These are phyloP conservation scores for Chamaecyparis obtusa DNA, from an alignment of 75 land plant species.

Conservation along the genomic window DNA sequence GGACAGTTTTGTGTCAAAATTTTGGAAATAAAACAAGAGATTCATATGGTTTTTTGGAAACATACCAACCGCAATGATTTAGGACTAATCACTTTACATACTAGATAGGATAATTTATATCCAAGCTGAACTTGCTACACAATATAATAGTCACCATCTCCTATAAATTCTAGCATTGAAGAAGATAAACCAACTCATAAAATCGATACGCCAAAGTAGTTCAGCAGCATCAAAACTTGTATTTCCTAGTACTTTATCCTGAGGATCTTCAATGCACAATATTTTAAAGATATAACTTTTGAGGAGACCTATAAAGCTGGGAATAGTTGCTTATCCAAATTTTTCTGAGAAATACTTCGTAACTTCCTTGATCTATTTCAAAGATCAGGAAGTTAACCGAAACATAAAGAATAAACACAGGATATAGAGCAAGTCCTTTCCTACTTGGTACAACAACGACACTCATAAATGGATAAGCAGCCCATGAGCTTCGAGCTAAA, in stretches of 20 bases:
- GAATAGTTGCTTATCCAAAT: not conserved
- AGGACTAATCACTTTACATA: not conserved
- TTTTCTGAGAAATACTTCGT: not conserved
- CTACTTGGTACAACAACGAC: conserved; percentile 71
- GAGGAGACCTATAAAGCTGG: not conserved
- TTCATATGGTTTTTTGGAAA: not conserved
- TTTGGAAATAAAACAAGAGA: not conserved
- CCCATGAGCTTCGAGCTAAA: conserved; percentile 96
- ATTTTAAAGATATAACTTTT: not conserved
- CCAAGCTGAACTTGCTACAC: conserved; percentile 6
- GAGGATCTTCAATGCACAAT: not conserved
- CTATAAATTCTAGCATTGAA: not conserved
- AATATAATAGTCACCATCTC: not conserved
- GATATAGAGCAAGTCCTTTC: conserved; percentile 77
- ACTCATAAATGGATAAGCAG: conserved; percentile 95
- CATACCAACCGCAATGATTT: not conserved
- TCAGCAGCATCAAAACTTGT: not conserved
- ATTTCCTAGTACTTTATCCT: not conserved
- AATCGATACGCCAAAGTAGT: not conserved
- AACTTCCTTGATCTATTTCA: conserved; percentile 1
- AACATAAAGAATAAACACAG: conserved; percentile 68
- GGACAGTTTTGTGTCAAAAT: not conserved
- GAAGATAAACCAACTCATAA: not conserved
- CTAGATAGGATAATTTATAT: not conserved
- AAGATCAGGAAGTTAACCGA: conserved; percentile 69